Evolutionary conservation across 2,329 filamentous ascomycete genomes (phyloP), one percentile per base, ranked within the genome.

Genomic region (Venturiaceae sp.): DNA sequence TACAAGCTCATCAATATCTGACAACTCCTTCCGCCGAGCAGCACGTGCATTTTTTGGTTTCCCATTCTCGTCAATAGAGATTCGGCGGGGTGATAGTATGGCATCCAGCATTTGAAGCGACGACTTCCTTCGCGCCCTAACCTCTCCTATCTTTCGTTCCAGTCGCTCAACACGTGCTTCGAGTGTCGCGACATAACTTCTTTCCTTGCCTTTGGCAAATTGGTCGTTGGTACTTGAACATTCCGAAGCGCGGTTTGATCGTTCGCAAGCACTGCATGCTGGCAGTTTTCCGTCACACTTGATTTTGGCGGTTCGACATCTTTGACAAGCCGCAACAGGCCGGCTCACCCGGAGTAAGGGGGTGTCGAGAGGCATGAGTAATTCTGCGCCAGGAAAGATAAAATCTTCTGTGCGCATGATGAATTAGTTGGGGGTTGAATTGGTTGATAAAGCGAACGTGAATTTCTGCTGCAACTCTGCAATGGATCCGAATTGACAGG

Each of bases 281-380:
- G 94, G 94, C 37, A 97, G 78, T 72, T 96, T 96, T 62, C 94
- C 92, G 75, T 97, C 94, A 68, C 94, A 99, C 84, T 95, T 96
- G 70, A 97, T 91, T 76, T 99, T 99, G 57, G 92, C 92, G 61
- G 87, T 83, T 61, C 94, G 89, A 76, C 88, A 92, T 77, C 87
- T 80, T 60, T 87, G 88, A 70, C 88, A 92, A 26, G 88, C 88
- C 58, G 87, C 87, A 54, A 90, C 87, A 5, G 88, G 88, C 62
- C 88, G 81, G 68, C 87, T 91, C 62, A 92, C 88, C 66, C 85
- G 82, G 65, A 90, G 74, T 57, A 86, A 72, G 21, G 85, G 85
- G 34, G 83, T 77, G 53, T 79, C 75, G 54, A 78, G 67, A 60
- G 75, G 73, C 75, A 78, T 77, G 59, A 69, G 65, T 62, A 62